A percentile compares a stretch with the other conserved stretches of the same genome.
These are phyloP conservation scores for Yarrowia porcina DNA, from an alignment of 805 yeast genomes.

Conservation along the genomic window DNA sequence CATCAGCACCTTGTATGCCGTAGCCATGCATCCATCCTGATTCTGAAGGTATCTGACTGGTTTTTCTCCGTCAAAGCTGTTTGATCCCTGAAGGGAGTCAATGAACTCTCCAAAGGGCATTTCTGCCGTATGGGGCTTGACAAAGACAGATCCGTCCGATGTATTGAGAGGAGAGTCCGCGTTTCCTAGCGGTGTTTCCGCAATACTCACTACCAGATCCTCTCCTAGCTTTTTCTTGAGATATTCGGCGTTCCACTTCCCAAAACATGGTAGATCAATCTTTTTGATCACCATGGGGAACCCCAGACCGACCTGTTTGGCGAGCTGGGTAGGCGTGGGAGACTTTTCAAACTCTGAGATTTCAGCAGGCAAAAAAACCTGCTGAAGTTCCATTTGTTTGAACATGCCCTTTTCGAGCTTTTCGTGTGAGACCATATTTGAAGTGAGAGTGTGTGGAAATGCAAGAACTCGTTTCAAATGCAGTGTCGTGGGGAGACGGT, in stretches of 20 bases:
- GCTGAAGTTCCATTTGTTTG: slow-evolving; percentile 32
- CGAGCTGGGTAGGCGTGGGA: slow-evolving; percentile 12
- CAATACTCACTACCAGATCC: slow-evolving; percentile 31
- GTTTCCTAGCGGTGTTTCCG: slow-evolving; percentile 40
- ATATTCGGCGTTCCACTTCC: slow-evolving; percentile 12
- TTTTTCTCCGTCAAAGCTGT: neutral
- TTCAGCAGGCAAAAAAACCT: slow-evolving; percentile 28
- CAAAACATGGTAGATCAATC: neutral
- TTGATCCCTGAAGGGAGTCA: slow-evolving; percentile 27
- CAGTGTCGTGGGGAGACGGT: neutral
- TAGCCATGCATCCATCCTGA: slow-evolving; percentile 39
- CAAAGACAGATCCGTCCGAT: slow-evolving; percentile 32
- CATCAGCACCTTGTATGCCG: slow-evolving; percentile 32
- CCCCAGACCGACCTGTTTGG: slow-evolving; percentile 27
- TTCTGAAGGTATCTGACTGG: slow-evolving; percentile 40
- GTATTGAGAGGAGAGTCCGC: slow-evolving; percentile 40
- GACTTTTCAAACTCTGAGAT: slow-evolving; percentile 23
- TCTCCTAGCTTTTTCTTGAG: slow-evolving; percentile 25
- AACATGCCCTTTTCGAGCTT: slow-evolving; percentile 18
- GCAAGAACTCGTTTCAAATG: neutral
- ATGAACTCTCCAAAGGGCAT: slow-evolving; percentile 34
- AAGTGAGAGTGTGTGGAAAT: too few species aligned
- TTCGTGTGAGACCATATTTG: neutral
- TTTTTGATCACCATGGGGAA: slow-evolving; percentile 28
- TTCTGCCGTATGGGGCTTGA: slow-evolving; percentile 35